Base-by-base conservation (phyloP, 352 stramenopile genomes). In the Globisporangium perplexum region DNA sequence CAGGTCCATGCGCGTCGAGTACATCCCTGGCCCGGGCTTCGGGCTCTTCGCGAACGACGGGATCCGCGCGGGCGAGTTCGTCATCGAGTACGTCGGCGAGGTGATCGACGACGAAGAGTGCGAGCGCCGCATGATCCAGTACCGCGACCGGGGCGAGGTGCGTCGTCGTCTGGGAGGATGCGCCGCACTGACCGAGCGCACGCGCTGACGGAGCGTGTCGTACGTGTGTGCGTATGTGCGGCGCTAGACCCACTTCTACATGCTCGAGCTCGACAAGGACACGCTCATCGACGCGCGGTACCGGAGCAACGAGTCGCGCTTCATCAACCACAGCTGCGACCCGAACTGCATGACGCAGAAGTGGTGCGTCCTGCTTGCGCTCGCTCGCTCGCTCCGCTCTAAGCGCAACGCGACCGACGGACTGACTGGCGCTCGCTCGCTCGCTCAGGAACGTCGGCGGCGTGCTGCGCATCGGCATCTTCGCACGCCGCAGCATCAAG, bases 281-380 rank as follows among this genome's bases (percentile, higher is more conserved):
- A 80, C 87, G 26, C 67, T 90, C 23, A 90, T 93, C 44, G 87
- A 97, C 47, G 87, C 86, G 22, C 86, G 86, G 46, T 77, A 94
- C 55, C 81, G 88, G 36, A 95, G 91, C 39, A 97, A 96, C 58
- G 86, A 98, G 26, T 93, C 93, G 36, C 83, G 95, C 24, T 98
- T 98, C 65, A 98, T 98, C 60, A 98, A 98, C 77, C 89, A 97
- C 62, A 96, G 87, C 60, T 98, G 92, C 52, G 86, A 95, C 49
- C 84, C 90, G n/a, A 98, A 98, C 67, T 96, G 90, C 69, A 79
- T 90, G 39, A 97, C 91, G 18, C 87, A 98, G 59, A 98, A 98
- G 49, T 97, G 96, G 73, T 85, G 59, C 43, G 58, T 51, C 11
- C 26, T 30, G 26, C 1, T 7, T 15, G n/a, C 36, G n/a, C 26